phyloP scores from a whole-genome alignment of 352 stramenopile species.

The Phytophthora sojae region DNA sequence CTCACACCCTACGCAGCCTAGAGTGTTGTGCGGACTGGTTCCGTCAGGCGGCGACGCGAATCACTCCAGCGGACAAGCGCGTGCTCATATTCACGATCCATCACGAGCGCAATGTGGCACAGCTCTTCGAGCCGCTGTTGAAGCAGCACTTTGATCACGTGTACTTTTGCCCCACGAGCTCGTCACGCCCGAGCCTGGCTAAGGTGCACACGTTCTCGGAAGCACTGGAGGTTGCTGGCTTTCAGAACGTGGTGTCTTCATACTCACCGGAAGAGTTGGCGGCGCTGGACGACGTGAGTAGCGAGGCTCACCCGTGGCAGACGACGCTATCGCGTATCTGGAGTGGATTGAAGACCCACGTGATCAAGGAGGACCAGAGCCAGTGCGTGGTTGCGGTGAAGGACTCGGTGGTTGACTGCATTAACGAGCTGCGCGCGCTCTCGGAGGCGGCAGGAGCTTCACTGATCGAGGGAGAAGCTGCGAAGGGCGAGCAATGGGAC shows the following conservation, averaged over 20 bases:
- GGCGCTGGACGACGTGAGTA: slow-evolving; percentile 49
- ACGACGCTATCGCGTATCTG: slow-evolving; percentile 65
- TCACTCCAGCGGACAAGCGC: slow-evolving; percentile 30
- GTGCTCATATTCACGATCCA: slow-evolving; percentile 86
- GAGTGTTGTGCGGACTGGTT: slow-evolving; percentile 84
- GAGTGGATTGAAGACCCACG: slow-evolving; percentile 52
- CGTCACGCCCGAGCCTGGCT: slow-evolving; percentile 66
- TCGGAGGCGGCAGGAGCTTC: slow-evolving; percentile 27
- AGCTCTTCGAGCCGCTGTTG: slow-evolving; percentile 69
- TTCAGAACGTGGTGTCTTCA: slow-evolving; percentile 43
- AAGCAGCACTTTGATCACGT: slow-evolving; percentile 71
- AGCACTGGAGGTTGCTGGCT: slow-evolving; percentile 49
- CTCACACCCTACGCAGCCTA: slow-evolving; percentile 87
- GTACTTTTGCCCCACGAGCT: slow-evolving; percentile 78
- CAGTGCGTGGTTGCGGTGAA: slow-evolving; percentile 50
- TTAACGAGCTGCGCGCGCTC: slow-evolving; percentile 54
- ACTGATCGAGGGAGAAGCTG: slow-evolving; percentile 18
- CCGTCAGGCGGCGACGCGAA: slow-evolving; percentile 28
- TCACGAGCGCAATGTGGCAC: slow-evolving; percentile 83
- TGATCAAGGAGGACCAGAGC: slow-evolving; percentile 38
- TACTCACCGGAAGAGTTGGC: slow-evolving; percentile 59
- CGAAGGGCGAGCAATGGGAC: slow-evolving; percentile 22
- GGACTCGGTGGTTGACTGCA: slow-evolving; percentile 68
- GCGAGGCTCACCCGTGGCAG: slow-evolving; percentile 62
- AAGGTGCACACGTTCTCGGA: slow-evolving; percentile 79